Percentiles rank a stretch among this genome's conserved stretches.
Evolutionary conservation across 148 eudicot genomes (phyloP).

Genomic region (Mesembryanthemum crystallinum): DNA sequence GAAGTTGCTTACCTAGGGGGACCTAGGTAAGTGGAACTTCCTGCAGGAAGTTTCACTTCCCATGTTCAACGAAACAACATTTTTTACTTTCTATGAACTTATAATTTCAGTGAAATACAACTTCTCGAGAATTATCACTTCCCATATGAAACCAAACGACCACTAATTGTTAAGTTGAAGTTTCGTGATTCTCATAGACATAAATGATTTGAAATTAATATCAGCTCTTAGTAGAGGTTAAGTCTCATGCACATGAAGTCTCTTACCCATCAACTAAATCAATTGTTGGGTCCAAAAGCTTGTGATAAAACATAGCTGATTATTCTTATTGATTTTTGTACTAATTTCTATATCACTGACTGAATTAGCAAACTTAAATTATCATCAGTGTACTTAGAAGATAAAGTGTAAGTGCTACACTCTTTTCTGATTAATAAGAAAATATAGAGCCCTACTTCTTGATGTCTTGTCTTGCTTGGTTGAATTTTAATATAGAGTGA

Average conservation of each 20-base stretch:
- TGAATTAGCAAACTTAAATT: neutral
- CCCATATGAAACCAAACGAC: too few species aligned
- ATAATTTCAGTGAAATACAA: too few species aligned
- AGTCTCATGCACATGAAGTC: too few species aligned
- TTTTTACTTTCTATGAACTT: too few species aligned
- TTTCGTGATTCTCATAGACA: neutral
- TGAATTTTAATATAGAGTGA: neutral
- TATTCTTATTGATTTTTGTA: neutral
- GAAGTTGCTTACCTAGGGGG: too few species aligned
- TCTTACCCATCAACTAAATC: neutral
- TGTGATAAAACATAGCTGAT: neutral
- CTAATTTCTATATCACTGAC: neutral
- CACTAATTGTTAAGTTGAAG: neutral
- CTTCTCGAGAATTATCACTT: too few species aligned
- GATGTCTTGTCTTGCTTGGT: neutral
- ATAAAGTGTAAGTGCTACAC: neutral
- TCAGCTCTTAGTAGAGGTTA: neutral
- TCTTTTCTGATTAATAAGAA: too few species aligned
- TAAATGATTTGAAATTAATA: neutral
- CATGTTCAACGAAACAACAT: too few species aligned
- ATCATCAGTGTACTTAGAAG: neutral
- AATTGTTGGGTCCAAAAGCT: neutral
- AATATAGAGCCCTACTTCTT: neutral
- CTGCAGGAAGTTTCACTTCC: too few species aligned
- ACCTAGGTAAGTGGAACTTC: too few species aligned